phyloP scores from a whole-genome alignment of 345 rosid species.

The Citrus maxima region DNA sequence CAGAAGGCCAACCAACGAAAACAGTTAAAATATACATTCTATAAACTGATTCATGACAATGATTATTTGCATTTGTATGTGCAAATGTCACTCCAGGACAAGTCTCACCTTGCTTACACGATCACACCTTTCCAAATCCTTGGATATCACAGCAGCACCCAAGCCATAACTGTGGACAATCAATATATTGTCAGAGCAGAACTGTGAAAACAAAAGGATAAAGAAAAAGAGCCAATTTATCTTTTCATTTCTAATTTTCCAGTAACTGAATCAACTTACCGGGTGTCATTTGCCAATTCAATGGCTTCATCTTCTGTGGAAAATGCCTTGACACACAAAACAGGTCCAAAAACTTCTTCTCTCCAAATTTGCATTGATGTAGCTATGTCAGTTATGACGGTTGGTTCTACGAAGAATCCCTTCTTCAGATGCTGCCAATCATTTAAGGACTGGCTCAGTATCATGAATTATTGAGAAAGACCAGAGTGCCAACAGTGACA shows the following conservation, averaged over 20 bases:
- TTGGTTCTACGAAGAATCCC: slow-evolving; percentile 85
- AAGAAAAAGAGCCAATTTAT: background rate
- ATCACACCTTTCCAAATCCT: slow-evolving; percentile 87
- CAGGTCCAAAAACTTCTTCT: slow-evolving; percentile 99
- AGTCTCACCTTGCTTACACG: slow-evolving; percentile 80
- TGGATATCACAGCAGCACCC: slow-evolving; percentile 86
- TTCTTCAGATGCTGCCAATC: slow-evolving; percentile 65
- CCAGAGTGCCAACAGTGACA: slow-evolving; percentile 5
- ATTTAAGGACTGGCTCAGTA: slow-evolving; percentile 16
- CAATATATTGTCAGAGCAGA: slow-evolving; percentile 16
- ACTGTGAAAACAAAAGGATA: background rate
- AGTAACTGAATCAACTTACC: slow-evolving; percentile 46
- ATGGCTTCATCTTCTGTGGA: slow-evolving; percentile 92
- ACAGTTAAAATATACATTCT: background rate
- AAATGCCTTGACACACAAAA: slow-evolving; percentile 87
- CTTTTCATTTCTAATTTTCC: background rate
- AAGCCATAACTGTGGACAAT: slow-evolving; percentile 60
- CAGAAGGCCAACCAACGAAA: slow-evolving; percentile 9
- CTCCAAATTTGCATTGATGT: slow-evolving; percentile 98
- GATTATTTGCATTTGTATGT: background rate
- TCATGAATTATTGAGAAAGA: slow-evolving; percentile 11
- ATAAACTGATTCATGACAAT: background rate
- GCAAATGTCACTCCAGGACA: background rate
- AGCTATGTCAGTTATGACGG: slow-evolving; percentile 66
- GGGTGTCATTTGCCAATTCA: slow-evolving; percentile 86